Evolutionary conservation across 164 flowering plant genomes (phyloP), one percentile per base, ranked within the genome.

Genomic region (Magnolia sinica): DNA sequence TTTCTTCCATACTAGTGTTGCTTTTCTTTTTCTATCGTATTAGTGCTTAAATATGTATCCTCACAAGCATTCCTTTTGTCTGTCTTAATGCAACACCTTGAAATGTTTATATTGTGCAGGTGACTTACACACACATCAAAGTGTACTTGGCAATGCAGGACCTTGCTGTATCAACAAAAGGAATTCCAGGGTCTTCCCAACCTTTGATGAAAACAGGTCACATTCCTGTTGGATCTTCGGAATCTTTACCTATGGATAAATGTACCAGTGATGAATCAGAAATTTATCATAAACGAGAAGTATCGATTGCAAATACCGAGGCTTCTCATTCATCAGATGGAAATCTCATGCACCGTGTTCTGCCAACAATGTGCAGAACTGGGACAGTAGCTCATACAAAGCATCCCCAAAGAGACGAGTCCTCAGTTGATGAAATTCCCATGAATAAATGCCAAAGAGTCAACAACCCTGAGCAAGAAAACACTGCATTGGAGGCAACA

Each of bases 101-200:
- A 71, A 29, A 68, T 29, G 49, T 31, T 68, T 4, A 13, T 31
- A 18, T 68, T 10, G 10, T 74, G 75, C 77, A 89, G 92, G 82
- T 89, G 72, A 86, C 78, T 71, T 89, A 89, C 73, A 16, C 61
- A 10, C 89, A 86, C 73, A 87, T 89, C 81, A 87, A 83, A 82
- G 71, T 73, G 29, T 83, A 75, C 76, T 75, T 88, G 82, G 20
- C 77, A 66, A 79, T 89, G 85, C 83, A 79, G 74, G 82, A 83
- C 55, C 64, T 78, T 72, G 81, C 85, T 37, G 24, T 82, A 6
- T 78, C 84, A 37, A 29, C 37, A 0, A 83, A 79, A 52, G 76
- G 31, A 51, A 73, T 80, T 79, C 27, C 64, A 29, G 55, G 55
- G 4, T 20, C 49, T n/a, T 51, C 24, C 78, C 55, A 64, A 23